Percentiles rank a stretch among this genome's conserved stretches.
Conservation (phyloP, 495 filamentous ascomycete genomes). For the Neurospora sp. region DNA sequence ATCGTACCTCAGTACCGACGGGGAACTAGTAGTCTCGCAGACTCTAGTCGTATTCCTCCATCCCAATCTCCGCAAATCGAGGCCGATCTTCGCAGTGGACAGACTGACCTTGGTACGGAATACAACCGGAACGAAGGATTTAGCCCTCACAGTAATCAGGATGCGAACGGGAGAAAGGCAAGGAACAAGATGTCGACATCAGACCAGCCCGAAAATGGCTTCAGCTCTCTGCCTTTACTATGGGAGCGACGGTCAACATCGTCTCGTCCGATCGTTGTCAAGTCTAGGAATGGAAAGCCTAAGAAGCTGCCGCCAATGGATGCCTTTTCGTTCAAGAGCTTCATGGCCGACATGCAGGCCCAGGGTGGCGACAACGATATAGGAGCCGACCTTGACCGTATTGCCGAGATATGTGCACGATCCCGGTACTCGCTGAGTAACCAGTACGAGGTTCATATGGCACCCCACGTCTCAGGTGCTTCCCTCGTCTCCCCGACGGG, state of each 20-base stretch:
- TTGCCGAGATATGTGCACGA: slow-evolving; percentile 48
- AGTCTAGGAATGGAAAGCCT: slow-evolving; percentile 6
- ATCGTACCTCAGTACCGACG: slow-evolving; percentile 12
- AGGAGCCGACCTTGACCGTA: slow-evolving; percentile 41
- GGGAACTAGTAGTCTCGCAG: slow-evolving; percentile 15
- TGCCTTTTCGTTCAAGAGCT: slow-evolving; percentile 49
- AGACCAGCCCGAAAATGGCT: slow-evolving; percentile 19
- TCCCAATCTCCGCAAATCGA: background rate
- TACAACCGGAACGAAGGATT: background rate
- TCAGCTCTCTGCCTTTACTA: slow-evolving; percentile 8
- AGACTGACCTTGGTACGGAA: background rate
- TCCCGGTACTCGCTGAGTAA: slow-evolving; percentile 46
- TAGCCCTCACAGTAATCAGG: background rate
- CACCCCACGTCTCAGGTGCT: slow-evolving; percentile 41
- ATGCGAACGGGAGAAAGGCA: background rate
- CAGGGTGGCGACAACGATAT: slow-evolving; percentile 24
- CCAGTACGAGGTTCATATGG: slow-evolving; percentile 50
- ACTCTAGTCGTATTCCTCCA: slow-evolving; percentile 18
- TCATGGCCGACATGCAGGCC: slow-evolving; percentile 39
- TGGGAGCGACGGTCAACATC: slow-evolving; percentile 14
- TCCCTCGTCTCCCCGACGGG: slow-evolving; percentile 17
- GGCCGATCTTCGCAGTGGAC: background rate
- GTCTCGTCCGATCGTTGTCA: slow-evolving; percentile 10
- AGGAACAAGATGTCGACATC: background rate
- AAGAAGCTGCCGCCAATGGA: slow-evolving; percentile 39